Conservation (phyloP, 345 rosid genomes). For the Eucalyptus polybractea region DNA sequence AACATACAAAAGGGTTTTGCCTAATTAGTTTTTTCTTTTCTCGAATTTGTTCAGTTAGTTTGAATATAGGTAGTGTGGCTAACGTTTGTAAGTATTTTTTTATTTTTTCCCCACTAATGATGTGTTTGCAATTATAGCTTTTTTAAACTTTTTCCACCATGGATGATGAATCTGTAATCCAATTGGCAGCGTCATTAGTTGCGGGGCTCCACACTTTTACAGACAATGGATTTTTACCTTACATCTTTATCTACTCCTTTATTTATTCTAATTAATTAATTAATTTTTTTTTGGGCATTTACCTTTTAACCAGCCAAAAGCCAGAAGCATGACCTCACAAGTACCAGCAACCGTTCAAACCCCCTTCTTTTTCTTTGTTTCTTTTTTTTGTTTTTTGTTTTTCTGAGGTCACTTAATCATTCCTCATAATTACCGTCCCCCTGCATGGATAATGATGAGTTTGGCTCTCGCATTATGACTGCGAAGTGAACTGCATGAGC, state of each 20-base stretch:
- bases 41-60: background rate
- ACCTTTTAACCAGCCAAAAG: background rate
- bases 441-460: conserved; percentile 15
- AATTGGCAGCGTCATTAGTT: background rate
- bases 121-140: background rate
- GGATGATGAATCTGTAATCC: background rate
- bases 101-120: background rate
- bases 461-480: background rate
- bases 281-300: background rate
- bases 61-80: background rate
- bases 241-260: background rate
- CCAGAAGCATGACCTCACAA: background rate
- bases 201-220: background rate
- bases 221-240: background rate
- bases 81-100: background rate
- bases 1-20: background rate
- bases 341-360: background rate
- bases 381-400: background rate
- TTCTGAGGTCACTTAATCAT: conserved; percentile 7
- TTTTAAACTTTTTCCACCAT: background rate
- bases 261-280: background rate
- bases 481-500: background rate
- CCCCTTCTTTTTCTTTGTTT: background rate
- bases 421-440: conserved; percentile 1
- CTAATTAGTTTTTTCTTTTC: background rate